Conservation (phyloP, 306 rosid genomes). For the Dryas drummondii region DNA sequence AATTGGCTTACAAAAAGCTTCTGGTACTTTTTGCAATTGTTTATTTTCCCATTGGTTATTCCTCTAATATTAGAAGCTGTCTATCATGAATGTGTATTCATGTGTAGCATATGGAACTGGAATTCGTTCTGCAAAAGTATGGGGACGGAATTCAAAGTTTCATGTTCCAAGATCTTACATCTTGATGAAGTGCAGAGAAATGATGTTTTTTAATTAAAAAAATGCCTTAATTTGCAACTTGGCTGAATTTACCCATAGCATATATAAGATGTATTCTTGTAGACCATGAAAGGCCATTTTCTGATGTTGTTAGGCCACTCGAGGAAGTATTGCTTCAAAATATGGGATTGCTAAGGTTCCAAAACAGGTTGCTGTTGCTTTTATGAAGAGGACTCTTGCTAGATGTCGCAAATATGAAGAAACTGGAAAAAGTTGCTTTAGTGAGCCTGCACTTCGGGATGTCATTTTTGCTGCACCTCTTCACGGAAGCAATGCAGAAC, state of each 20-base stretch:
- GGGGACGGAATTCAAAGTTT: neutral
- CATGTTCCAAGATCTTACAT: neutral
- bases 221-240: neutral
- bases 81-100: neutral
- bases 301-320: constrained; percentile 70
- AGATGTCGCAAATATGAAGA: constrained; percentile 69
- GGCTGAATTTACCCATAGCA: neutral
- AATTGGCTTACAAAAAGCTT: constrained; percentile 70
- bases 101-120: neutral
- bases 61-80: neutral
- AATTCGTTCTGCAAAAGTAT: neutral
- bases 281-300: constrained; percentile 20
- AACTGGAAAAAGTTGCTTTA: constrained; percentile 66
- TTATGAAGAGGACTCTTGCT: constrained; percentile 75
- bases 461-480: constrained; percentile 47
- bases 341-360: constrained; percentile 67
- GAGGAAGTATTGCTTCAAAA: constrained; percentile 70
- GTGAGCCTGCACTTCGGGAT: constrained; percentile 61
- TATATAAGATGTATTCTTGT: neutral
- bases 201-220: neutral
- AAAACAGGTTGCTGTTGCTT: constrained; percentile 64
- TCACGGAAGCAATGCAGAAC: constrained; percentile 33
- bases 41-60: constrained; percentile 11
- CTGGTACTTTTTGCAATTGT: constrained; percentile 50
- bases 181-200: constrained; percentile 1